Evolutionary conservation across 2,329 filamentous ascomycete species (phyloP), one percentile per base, ranked within the genome.

Genomic region (Diplocarpon rosae): DNA sequence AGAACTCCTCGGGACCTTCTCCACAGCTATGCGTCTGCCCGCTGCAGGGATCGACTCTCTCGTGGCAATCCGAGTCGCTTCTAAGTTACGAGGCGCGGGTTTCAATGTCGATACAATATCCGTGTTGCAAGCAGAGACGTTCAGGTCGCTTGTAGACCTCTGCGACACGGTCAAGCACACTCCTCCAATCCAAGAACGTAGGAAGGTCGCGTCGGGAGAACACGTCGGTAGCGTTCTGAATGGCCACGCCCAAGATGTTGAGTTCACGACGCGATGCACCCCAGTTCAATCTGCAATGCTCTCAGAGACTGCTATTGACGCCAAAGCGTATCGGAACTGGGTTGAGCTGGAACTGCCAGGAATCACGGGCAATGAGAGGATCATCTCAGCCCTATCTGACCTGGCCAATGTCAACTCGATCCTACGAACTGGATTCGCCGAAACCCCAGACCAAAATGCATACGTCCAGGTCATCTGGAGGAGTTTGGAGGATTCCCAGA

Each of bases 261-360:
- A 72, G 3, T 53, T 49, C 5, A 61, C 76, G 4, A 56, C 74
- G 14, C 71, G 72, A 4, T 92, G 85, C 59, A 89, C 80, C 3
- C 72, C 79, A 12, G 68, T 92, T 9, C 89, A 95, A 56, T 66
- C 73, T 14, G 80, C 85, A 1, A 93, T 95, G 86, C 69, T 95
- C 13, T 70, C 76, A 0, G 86, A 94, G 64, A 89, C 85, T 0
- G 63, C 70, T 2, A 69, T 66, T 14, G 68, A 80, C 48, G 51
- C 69, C 1, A 65, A 63, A 37, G 71, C 80, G 7, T 95, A 95
- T 59, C 84, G 82, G 64, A 95, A 95, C 54, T 80, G 80, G 68
- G 66, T 92, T 10, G 74, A 83, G 53, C 60, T 93, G 1, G 66
- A 75, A 10, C 59, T 69, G 0, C 36, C 60, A 0, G 49, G 55